phyloP scores from a whole-genome alignment of 129 eudicot species.

The Artemisia tridentata region DNA sequence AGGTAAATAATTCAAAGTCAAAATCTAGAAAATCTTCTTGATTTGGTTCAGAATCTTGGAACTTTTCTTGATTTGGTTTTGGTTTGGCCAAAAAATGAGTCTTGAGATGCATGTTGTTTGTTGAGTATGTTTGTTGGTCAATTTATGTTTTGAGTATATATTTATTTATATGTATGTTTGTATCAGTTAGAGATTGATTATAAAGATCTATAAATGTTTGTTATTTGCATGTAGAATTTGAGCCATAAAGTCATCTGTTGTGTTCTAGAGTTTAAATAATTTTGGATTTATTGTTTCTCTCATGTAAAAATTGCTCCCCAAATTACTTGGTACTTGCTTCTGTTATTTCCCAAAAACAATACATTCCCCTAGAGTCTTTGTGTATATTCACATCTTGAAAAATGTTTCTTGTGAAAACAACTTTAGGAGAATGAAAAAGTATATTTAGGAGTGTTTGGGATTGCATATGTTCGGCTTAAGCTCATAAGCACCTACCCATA shows the following conservation, averaged over 20 bases:
- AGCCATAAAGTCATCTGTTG: conserved; percentile 11
- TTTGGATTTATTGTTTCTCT: background rate
- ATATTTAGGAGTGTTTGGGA: too few species aligned
- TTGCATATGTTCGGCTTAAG: too few species aligned
- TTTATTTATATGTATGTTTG: conserved; percentile 2
- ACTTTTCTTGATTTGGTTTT: conserved; percentile 18
- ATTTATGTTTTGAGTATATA: background rate
- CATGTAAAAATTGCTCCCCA: too few species aligned
- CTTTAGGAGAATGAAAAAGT: too few species aligned
- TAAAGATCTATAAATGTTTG: background rate
- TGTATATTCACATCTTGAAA: too few species aligned
- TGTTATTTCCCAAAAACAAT: too few species aligned
- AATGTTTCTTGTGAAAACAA: too few species aligned
- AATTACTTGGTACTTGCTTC: too few species aligned
- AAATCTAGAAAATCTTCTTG: conserved; percentile 24
- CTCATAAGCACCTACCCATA: too few species aligned
- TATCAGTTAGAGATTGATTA: conserved; percentile 18
- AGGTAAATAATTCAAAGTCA: conserved; percentile 15
- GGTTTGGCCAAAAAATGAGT: background rate
- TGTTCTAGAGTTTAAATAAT: background rate
- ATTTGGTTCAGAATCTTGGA: background rate
- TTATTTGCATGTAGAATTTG: conserved; percentile 11
- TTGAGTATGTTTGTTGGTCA: conserved; percentile 6
- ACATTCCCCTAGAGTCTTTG: too few species aligned
- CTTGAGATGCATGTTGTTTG: conserved; percentile 11